Evolutionary conservation across 306 rosid species (phyloP).

Genomic region (Cucumis melo): DNA sequence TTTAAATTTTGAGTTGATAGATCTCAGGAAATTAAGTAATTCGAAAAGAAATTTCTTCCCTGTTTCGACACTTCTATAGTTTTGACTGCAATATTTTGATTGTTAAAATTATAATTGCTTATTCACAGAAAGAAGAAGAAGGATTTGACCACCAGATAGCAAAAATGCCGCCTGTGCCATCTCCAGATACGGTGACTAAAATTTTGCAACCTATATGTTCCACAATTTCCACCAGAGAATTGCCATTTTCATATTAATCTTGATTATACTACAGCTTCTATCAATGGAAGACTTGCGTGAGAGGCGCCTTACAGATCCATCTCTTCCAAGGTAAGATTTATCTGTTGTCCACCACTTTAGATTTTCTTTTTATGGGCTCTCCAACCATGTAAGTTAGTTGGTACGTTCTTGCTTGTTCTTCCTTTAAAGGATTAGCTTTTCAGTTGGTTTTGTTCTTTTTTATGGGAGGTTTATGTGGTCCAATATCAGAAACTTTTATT

Average conservation of each 20-base stretch:
- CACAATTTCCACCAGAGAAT: background rate
- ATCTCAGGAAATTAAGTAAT: background rate
- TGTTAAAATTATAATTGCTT: background rate
- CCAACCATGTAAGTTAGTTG: background rate
- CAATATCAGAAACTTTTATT: background rate
- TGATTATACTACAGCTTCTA: conserved; percentile 40
- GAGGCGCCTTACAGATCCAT: conserved; percentile 67
- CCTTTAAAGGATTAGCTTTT: background rate
- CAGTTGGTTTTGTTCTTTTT: background rate
- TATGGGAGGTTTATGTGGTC: background rate
- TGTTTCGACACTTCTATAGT: background rate
- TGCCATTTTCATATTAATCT: background rate
- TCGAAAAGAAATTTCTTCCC: background rate
- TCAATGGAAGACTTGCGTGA: conserved; percentile 79
- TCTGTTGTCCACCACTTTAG: background rate
- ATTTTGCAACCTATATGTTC: background rate
- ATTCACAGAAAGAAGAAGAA: conserved; percentile 55
- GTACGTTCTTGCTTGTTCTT: background rate
- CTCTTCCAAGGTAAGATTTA: conserved; percentile 59
- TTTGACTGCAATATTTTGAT: background rate
- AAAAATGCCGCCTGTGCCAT: conserved; percentile 52
- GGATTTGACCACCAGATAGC: conserved; percentile 69
- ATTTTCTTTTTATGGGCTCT: background rate
- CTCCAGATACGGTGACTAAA: conserved; percentile 56
- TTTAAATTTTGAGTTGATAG: background rate